Percentiles rank a stretch among this genome's conserved stretches.
Conservation (phyloP, 148 eudicot species). For the Vaccinium macrocarpon region DNA sequence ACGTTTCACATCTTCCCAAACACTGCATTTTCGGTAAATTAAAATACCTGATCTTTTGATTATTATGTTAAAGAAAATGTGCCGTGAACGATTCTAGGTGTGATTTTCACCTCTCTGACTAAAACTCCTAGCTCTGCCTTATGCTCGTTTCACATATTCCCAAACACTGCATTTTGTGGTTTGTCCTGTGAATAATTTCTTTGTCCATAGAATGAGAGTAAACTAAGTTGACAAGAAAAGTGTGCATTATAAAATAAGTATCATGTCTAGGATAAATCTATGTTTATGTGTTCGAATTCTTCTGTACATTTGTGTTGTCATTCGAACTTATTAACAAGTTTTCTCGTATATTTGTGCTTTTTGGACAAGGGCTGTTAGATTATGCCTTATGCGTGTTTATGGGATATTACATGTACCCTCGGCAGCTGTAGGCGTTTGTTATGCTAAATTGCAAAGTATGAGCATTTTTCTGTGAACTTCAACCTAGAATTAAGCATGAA, state of each 20-base stretch:
- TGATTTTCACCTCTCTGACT: background rate
- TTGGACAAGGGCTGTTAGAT: background rate
- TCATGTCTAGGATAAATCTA: background rate
- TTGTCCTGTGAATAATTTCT: background rate
- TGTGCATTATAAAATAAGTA: background rate
- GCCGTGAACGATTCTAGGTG: background rate
- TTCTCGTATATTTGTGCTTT: background rate
- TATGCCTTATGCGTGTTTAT: background rate
- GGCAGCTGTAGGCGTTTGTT: background rate
- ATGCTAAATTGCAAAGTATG: background rate
- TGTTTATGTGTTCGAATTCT: background rate
- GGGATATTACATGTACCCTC: background rate
- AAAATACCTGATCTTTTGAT: background rate
- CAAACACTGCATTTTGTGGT: background rate
- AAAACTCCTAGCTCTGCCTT: background rate
- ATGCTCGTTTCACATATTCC: too few relatives aligned
- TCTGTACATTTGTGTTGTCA: background rate
- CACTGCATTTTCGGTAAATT: too few relatives aligned
- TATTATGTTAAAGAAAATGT: background rate
- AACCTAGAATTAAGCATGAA: background rate
- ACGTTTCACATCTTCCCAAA: too few relatives aligned
- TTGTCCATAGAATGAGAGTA: background rate
- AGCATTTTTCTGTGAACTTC: conserved; percentile 3
- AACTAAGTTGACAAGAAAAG: background rate
- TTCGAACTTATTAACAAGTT: background rate